Base-by-base conservation (phyloP, 768 basidiomycete species). In the Mrakia gelida region DNA sequence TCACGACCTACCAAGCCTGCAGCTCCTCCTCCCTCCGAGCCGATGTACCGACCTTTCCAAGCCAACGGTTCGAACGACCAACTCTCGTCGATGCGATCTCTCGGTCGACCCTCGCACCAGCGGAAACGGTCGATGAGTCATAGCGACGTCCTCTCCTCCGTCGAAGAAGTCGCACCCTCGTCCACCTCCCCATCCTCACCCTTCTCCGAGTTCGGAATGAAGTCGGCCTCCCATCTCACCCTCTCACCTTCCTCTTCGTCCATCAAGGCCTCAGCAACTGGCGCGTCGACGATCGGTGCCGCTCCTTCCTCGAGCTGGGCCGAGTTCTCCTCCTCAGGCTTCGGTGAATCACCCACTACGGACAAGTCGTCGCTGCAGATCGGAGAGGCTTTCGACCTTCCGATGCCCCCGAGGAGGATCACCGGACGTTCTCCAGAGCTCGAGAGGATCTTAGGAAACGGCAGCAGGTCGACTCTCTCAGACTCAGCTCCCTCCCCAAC, bases 21-120 rank as follows among this genome's bases (percentile, higher is more conserved):
- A 9, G 32, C 54, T 2, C 34, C 54, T 26, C 32, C 26, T 0
- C 30, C n/a, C 6, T 18, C 26, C 10, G 56, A 73, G 34, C 56
- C 54, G 56, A 56, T 73, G 52, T 73, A 73, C 32, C 54, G 73
- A 49, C 73, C 73, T 21, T 73, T 73, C 32, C 45, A 26, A 11
- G 21, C 73, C 30, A 73, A 34, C 21, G 9, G 23, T 15, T 73
- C 72, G 2, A 34, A 32, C 34, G 34, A 34, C 5, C 32, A 62
- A 32, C 34, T 30, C 26, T 62, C 54, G 15, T 41, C 67, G 67
- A 70, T n/a, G 26, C 67, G 41, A 38, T 26, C 38, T 9, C 34
- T 34, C 38, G 34, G 34, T 18, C 34, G 67, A 38, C 26, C 41
- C 2, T 38, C 67, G 3, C 41, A 70, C 67, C n/a, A 45, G 1